Evolutionary conservation across 78 protist species (phyloP), one percentile per base, ranked within the genome.

Genomic region (Bodo saltans): DNA sequence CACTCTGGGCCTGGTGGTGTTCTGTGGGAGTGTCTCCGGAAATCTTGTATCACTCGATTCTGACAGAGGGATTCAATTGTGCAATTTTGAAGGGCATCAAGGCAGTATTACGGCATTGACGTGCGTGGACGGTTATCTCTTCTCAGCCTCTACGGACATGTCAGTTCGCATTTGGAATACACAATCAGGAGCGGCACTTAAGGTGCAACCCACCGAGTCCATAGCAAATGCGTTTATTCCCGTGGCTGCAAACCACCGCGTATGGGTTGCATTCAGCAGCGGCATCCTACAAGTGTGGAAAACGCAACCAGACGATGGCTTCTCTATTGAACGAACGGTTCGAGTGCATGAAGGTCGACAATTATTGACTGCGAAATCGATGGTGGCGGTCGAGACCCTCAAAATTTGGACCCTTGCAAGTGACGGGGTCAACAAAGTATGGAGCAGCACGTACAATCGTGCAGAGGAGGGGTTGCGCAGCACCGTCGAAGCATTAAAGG

Each of bases 271-370:
- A 4, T 47, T 42, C 81, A 25, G 42, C 53, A 1, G 27, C 81
- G 81, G 81, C 29, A 40, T 37, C 81, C 17, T 76, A 35, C 53
- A 39, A 47, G 67, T 76, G 72, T 76, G 81, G 81, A 3, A 37
- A 25, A 2, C 81, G 30, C 35, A 17, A 29, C 53, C 81, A 3
- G 81, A 76, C n/a, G 60, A 8, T 8, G 60, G 60, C n/a, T 47
- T 47, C 60, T 8, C 60, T 17, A 47, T 23, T 8, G 60, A 47
- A 8, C 60, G 60, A 8, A 17, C 8, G n/a, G 60, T 47, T 8
- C n/a, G n/a, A 17, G n/a, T 23, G 60, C 17, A 47, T 17, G 60
- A 47, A 8, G n/a, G 17, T 17, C n/a, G n/a, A n/a, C 60, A 8
- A 17, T 8, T 47, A 17, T 17, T 47, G n/a, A 17, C 17, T 8